Conservation (phyloP, 257 asterid genomes). For the Linderniella brevidens region DNA sequence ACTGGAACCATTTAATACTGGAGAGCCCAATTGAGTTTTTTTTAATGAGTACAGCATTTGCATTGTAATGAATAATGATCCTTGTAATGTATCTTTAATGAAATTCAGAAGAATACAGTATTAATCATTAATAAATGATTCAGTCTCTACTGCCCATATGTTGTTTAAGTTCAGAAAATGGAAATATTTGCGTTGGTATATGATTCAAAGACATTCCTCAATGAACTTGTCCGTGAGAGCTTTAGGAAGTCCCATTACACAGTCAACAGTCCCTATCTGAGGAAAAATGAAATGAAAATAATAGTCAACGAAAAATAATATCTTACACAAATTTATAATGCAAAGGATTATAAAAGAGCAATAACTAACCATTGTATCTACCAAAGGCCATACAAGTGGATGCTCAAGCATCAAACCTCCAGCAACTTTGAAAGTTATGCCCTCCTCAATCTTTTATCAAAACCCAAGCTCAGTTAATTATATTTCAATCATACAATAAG, state of each 20-base stretch:
- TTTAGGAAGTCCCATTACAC: slow-evolving; percentile 82
- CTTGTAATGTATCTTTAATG: no score
- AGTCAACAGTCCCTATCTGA: slow-evolving; percentile 68
- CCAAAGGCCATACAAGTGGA: slow-evolving; percentile 61
- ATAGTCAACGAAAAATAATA: background rate
- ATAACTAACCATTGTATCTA: slow-evolving; percentile 57
- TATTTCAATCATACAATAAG: slow-evolving; percentile 7
- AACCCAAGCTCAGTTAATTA: slow-evolving; percentile 2
- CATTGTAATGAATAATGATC: no score
- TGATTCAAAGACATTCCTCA: slow-evolving; percentile 16
- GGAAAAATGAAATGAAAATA: background rate
- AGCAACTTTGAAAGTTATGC: slow-evolving; percentile 51
- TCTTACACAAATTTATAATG: background rate
- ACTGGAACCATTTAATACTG: no score
- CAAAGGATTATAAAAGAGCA: slow-evolving; percentile 8
- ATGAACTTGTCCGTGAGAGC: slow-evolving; percentile 55
- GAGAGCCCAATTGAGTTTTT: no score
- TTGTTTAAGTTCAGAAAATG: no score
- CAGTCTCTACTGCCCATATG: no score
- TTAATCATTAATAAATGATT: no score
- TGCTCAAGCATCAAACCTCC: slow-evolving; percentile 96
- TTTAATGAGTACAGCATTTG: no score
- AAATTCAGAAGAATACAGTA: no score
- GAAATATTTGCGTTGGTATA: no score
- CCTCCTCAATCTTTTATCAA: slow-evolving; percentile 55